Evolutionary conservation across 441 rosid genomes (phyloP).

Genomic region (Jatropha podagrica): DNA sequence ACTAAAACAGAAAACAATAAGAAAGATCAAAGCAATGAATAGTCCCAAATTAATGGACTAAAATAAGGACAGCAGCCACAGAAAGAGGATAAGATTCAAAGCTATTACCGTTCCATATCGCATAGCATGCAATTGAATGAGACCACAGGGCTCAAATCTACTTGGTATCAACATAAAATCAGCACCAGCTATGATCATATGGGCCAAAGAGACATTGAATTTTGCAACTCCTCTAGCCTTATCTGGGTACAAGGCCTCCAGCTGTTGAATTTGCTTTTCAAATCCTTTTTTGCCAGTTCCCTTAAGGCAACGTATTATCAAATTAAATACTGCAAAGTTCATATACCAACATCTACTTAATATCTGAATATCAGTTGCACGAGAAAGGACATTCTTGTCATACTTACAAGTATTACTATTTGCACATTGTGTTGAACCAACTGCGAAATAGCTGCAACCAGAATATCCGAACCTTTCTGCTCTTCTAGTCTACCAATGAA

Average conservation of each 20-base stretch:
- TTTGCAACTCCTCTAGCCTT: slow-evolving; percentile 74
- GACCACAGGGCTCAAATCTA: slow-evolving; percentile 97
- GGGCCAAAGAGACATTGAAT: slow-evolving; percentile 83
- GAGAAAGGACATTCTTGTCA: background rate
- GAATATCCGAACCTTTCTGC: slow-evolving; percentile 93
- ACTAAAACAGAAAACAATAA: background rate
- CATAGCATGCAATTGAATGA: slow-evolving; percentile 94
- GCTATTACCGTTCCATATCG: slow-evolving; percentile 82
- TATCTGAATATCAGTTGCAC: background rate
- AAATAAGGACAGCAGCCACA: background rate
- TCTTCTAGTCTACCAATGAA: slow-evolving; percentile 96
- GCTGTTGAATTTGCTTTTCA: slow-evolving; percentile 62
- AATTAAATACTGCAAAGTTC: background rate
- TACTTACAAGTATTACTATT: slow-evolving; percentile 73
- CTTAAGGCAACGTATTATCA: slow-evolving; percentile 29
- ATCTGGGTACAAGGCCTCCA: slow-evolving; percentile 64
- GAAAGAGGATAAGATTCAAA: background rate
- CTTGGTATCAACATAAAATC: slow-evolving; percentile 82
- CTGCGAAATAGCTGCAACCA: slow-evolving; percentile 65
- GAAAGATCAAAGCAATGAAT: background rate
- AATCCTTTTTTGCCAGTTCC: slow-evolving; percentile 85
- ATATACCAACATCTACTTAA: background rate
- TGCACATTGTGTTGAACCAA: slow-evolving; percentile 63
- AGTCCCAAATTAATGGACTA: background rate
- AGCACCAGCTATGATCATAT: slow-evolving; percentile 87